Conservation (phyloP, 2,329 filamentous ascomycete species). For the Cercospora janseana region DNA sequence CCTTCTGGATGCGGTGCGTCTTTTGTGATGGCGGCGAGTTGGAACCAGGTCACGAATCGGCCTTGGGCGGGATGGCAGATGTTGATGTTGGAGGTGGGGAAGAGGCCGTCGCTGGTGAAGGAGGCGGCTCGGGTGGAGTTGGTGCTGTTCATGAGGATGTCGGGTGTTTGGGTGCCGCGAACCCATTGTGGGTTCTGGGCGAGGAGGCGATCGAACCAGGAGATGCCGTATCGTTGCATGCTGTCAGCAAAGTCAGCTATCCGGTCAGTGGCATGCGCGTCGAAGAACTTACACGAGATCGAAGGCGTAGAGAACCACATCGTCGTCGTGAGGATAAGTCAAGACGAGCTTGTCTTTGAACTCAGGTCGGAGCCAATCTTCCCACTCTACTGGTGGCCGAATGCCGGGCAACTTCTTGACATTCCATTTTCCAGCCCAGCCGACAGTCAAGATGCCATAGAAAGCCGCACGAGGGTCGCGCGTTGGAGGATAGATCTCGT, state of each 20-base stretch:
- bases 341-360: conserved; percentile 1
- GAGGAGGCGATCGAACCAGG: conserved; percentile 3
- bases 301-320: conserved; percentile 1
- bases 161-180: neutral
- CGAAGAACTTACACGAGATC: neutral
- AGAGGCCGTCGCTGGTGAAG: neutral
- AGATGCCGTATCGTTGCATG: neutral
- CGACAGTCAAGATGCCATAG: neutral
- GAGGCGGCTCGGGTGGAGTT: neutral
- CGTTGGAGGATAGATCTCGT: neutral
- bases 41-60: conserved; percentile 3
- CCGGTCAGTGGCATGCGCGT: neutral
- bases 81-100: neutral
- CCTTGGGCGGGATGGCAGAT: neutral
- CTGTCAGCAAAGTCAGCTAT: neutral
- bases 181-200: conserved; percentile 2
- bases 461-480: neutral
- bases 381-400: neutral
- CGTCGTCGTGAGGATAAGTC: neutral
- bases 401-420: neutral
- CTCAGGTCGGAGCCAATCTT: neutral
- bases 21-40: conserved; percentile 2
- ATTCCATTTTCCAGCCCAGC: neutral
- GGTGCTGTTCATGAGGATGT: neutral
- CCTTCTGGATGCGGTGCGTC: conserved; percentile 1